These are phyloP conservation scores for Cephalotrichum gorgonifer DNA, from an alignment of 2,329 filamentous ascomycete species.

Conservation along the genomic window DNA sequence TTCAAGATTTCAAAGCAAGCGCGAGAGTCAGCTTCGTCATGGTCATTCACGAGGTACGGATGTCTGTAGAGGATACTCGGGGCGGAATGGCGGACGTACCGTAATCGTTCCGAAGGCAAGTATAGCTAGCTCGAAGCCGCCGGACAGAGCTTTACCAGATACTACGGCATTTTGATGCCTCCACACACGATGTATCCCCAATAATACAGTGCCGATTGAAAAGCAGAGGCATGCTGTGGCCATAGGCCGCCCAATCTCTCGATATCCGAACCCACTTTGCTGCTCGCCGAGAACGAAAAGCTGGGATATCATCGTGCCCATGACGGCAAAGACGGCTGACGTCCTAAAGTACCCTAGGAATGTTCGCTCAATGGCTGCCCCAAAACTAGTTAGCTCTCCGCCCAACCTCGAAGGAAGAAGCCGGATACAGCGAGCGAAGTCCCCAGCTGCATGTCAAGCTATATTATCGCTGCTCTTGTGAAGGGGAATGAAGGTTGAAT, in stretches of 20 bases:
- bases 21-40: not conserved
- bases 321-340: slow-evolving; percentile 56
- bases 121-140: slow-evolving; percentile 12
- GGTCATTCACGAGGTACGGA: not conserved
- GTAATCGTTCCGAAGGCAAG: slow-evolving; percentile 2
- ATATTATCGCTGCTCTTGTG: too few species aligned
- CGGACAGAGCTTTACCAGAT: slow-evolving; percentile 17
- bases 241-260: slow-evolving; percentile 49
- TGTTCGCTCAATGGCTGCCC: slow-evolving; percentile 59
- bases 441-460: too few species aligned
- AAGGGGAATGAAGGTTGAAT: too few species aligned
- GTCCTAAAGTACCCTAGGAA: slow-evolving; percentile 66
- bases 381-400: not conserved
- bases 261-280: slow-evolving; percentile 42
- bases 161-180: slow-evolving; percentile 19
- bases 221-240: slow-evolving; percentile 27
- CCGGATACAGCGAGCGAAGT: too few species aligned
- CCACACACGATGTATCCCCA: slow-evolving; percentile 20
- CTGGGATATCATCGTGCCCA: slow-evolving; percentile 56
- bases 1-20: not conserved
- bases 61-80: not conserved
- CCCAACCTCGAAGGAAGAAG: too few species aligned
- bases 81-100: not conserved
- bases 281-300: slow-evolving; percentile 45
- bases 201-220: slow-evolving; percentile 23